These are phyloP conservation scores for Ottelia alismoides DNA, from an alignment of 106 monocot species.

Conservation along the genomic window DNA sequence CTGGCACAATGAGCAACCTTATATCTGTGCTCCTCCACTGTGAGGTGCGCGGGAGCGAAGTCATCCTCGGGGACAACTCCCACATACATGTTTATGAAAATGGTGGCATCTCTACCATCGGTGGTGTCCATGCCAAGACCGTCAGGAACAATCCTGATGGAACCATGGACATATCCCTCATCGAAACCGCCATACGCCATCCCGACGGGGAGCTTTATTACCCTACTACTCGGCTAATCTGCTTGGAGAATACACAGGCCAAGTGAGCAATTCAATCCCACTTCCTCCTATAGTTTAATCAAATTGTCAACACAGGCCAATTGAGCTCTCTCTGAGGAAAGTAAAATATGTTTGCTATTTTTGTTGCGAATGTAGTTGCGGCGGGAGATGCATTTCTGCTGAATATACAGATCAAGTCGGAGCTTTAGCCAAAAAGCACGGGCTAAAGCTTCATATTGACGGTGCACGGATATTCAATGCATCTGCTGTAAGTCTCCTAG, in stretches of 20 bases:
- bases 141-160: constrained; percentile 75
- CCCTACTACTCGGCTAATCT: constrained; percentile 83
- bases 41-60: constrained; percentile 88
- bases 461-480: constrained; percentile 98
- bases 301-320: neutral
- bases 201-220: constrained; percentile 52
- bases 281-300: neutral
- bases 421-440: constrained; percentile 63
- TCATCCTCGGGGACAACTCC: constrained; percentile 78
- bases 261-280: constrained; percentile 38
- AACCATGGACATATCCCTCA: constrained; percentile 64
- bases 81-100: constrained; percentile 97
- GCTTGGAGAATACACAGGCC: constrained; percentile 96
- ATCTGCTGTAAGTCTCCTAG: constrained; percentile 53
- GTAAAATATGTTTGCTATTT: neutral
- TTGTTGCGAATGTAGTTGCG: constrained; percentile 33
- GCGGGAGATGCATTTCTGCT: constrained; percentile 74
- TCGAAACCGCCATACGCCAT: constrained; percentile 58
- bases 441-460: constrained; percentile 91
- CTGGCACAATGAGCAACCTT: constrained; percentile 96
- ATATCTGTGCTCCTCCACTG: constrained; percentile 91
- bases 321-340: neutral
- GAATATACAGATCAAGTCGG: constrained; percentile 91
- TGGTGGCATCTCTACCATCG: constrained; percentile 82
- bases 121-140: constrained; percentile 81